Conservation (phyloP, 2,329 filamentous ascomycete species). For the Pseudovirgaria hyperparasitica region DNA sequence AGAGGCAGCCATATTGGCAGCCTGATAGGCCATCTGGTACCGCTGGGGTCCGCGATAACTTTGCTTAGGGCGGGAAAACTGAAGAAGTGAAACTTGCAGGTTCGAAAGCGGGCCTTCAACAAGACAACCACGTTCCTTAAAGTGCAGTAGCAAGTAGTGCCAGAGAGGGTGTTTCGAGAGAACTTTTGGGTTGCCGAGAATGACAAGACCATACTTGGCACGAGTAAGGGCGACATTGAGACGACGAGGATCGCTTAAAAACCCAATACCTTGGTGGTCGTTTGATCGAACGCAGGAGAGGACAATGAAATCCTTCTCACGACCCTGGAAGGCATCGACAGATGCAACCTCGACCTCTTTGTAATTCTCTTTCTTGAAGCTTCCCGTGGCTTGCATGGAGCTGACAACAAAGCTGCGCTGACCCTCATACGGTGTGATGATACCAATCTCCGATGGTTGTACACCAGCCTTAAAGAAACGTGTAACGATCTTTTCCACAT, state of each 20-base stretch:
- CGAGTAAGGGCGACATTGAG: slow-evolving; percentile 94
- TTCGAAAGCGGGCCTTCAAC: slow-evolving; percentile 94
- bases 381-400: slow-evolving; percentile 97
- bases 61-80: slow-evolving; percentile 89
- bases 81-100: slow-evolving; percentile 85
- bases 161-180: slow-evolving; percentile 95
- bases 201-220: slow-evolving; percentile 92
- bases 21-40: slow-evolving; percentile 68
- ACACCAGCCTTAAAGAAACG: slow-evolving; percentile 98
- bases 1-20: slow-evolving; percentile 47
- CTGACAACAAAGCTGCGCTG: slow-evolving; percentile 97
- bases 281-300: slow-evolving; percentile 96
- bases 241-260: slow-evolving; percentile 92
- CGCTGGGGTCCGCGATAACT: slow-evolving; percentile 81
- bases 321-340: slow-evolving; percentile 95
- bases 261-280: slow-evolving; percentile 97
- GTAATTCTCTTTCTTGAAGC: slow-evolving; percentile 96
- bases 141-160: slow-evolving; percentile 90
- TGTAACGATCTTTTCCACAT: slow-evolving; percentile 96
- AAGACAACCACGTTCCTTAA: slow-evolving; percentile 91
- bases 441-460: slow-evolving; percentile 84
- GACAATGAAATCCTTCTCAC: slow-evolving; percentile 98
- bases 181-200: slow-evolving; percentile 95
- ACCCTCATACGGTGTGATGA: slow-evolving; percentile 97
- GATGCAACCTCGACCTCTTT: slow-evolving; percentile 98